phyloP scores from a whole-genome alignment of 1,139 yeast genomes.

The Yamadazyma siamensis region DNA sequence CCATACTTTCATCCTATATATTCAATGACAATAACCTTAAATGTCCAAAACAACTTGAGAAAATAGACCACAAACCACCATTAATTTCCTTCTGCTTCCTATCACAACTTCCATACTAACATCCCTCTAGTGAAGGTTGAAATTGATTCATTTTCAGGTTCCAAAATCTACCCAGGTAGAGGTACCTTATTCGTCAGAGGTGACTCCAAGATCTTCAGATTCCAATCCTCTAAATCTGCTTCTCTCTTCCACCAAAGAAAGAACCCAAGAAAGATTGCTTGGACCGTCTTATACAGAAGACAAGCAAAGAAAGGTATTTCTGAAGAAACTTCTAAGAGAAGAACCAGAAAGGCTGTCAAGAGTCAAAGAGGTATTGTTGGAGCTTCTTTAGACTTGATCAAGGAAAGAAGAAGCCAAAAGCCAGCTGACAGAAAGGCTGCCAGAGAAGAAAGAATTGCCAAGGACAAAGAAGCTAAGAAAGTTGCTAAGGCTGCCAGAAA shows the following conservation, averaged over 20 bases:
- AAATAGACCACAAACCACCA: too few relatives aligned
- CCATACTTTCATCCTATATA: too few relatives aligned
- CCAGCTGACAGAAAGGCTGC: constrained; percentile 98
- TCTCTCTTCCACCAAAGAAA: constrained; percentile 99
- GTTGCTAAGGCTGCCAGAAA: constrained; percentile 90
- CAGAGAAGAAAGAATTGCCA: constrained; percentile 86
- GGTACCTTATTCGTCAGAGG: constrained; percentile 99
- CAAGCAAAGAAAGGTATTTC: constrained; percentile 99
- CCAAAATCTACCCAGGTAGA: constrained; percentile 99
- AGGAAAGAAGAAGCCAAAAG: constrained; percentile 94
- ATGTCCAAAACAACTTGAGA: too few relatives aligned
- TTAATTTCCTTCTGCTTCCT: too few relatives aligned
- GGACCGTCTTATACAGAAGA: constrained; percentile 99
- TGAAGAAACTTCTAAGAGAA: constrained; percentile 97
- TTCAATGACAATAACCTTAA: too few relatives aligned
- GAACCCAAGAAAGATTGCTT: constrained; percentile 99
- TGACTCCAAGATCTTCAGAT: constrained; percentile 99
- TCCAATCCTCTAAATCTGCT: constrained; percentile 97
- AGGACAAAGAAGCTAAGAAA: constrained; percentile 95
- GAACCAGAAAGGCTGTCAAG: constrained; percentile 96
- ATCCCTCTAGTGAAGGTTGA: constrained; percentile 84
- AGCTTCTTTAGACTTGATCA: constrained; percentile 97
- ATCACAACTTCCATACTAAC: constrained; percentile 24
- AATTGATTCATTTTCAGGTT: constrained; percentile 98
- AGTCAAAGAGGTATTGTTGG: constrained; percentile 99